Percentiles rank a stretch among this genome's conserved stretches.
phyloP scores from a whole-genome alignment of 2,329 filamentous ascomycete genomes.

The Stagonosporopsis chrysanthemi region DNA sequence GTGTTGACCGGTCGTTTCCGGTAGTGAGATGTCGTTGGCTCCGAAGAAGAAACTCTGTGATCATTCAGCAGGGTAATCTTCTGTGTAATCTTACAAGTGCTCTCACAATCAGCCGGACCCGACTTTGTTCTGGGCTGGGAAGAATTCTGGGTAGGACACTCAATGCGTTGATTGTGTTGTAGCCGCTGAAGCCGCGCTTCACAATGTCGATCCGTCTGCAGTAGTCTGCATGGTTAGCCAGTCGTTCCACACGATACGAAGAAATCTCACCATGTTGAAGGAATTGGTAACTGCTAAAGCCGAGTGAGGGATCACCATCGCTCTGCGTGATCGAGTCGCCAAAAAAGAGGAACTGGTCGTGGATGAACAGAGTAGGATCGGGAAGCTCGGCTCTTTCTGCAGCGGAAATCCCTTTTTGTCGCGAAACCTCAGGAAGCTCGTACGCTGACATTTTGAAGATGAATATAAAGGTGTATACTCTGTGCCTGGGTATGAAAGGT shows the following conservation, averaged over 20 bases:
- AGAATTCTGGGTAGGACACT: slow-evolving; percentile 13
- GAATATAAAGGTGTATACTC: background rate
- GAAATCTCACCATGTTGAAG: slow-evolving; percentile 7
- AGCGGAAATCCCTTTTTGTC: background rate
- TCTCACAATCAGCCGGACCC: slow-evolving; percentile 10
- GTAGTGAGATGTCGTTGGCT: slow-evolving; percentile 19
- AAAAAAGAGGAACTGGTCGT: slow-evolving; percentile 17
- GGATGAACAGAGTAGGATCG: background rate
- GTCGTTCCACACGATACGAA: background rate
- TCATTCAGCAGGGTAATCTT: background rate
- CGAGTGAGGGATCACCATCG: slow-evolving; percentile 13
- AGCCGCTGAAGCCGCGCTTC: slow-evolving; percentile 19
- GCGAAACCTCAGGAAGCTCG: background rate
- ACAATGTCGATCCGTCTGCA: slow-evolving; percentile 15
- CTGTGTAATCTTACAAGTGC: background rate
- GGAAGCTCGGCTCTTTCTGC: background rate
- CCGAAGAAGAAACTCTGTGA: slow-evolving; percentile 18
- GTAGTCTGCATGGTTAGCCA: slow-evolving; percentile 12
- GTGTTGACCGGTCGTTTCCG: slow-evolving; percentile 20
- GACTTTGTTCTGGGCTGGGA: slow-evolving; percentile 8
- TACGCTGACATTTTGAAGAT: background rate
- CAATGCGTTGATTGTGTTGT: slow-evolving; percentile 19
- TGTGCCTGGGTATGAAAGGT: background rate
- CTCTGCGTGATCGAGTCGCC: slow-evolving; percentile 19
- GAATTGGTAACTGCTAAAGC: slow-evolving; percentile 15